These are phyloP conservation scores for Orbilia quercus DNA, from an alignment of 2,329 filamentous ascomycete species.

Conservation along the genomic window DNA sequence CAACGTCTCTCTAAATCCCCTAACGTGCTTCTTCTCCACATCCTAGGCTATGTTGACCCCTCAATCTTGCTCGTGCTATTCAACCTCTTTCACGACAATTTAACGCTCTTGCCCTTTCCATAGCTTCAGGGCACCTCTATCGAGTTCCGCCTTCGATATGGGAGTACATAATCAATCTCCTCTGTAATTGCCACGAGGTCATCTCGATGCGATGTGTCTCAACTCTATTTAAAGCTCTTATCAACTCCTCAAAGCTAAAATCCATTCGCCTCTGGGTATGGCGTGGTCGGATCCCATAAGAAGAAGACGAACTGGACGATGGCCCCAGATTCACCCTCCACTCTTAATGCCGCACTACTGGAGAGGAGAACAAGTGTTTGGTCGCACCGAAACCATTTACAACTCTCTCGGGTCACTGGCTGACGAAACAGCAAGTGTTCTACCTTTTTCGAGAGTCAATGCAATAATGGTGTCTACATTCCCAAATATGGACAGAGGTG, in stretches of 20 bases:
- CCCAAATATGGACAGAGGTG: neutral
- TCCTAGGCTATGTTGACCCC: neutral
- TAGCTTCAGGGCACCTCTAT: neutral
- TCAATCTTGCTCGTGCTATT: neutral
- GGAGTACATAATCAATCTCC: conserved; percentile 5
- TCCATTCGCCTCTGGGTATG: conserved; percentile 3
- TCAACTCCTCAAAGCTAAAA: conserved; percentile 4
- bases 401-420: neutral
- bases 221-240: neutral
- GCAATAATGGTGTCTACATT: neutral
- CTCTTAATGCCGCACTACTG: neutral
- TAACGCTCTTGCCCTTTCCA: neutral
- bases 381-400: neutral
- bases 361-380: neutral
- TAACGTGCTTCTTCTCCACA: conserved; percentile 7
- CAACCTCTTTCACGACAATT: conserved; percentile 1
- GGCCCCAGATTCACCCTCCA: conserved; percentile 1
- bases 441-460: neutral
- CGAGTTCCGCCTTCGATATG: conserved; percentile 1
- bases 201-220: conserved; percentile 1
- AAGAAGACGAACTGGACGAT: conserved; percentile 6
- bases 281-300: neutral
- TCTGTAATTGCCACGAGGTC: neutral
- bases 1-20: neutral
- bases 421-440: conserved; percentile 3